These are phyloP conservation scores for Dothidotthia symphoricarpi DNA, from an alignment of 2,329 filamentous ascomycete species.

Conservation along the genomic window DNA sequence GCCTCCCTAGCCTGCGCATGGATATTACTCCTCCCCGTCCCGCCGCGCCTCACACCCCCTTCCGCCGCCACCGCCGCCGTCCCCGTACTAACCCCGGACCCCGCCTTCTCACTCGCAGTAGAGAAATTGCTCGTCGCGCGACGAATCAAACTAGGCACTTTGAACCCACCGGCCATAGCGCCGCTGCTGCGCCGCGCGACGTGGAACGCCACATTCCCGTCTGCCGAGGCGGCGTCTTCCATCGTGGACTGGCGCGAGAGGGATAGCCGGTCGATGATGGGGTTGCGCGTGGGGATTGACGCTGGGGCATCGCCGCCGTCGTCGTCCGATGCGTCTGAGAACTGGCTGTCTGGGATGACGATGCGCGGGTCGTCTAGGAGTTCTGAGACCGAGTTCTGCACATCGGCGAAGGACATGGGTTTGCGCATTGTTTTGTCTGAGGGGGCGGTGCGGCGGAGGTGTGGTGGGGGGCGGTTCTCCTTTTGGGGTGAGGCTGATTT, in stretches of 20 bases:
- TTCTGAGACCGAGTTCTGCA: slow-evolving; percentile 79
- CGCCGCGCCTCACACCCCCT: slow-evolving; percentile 47
- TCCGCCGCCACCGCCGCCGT: slow-evolving; percentile 15
- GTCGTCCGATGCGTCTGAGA: slow-evolving; percentile 41
- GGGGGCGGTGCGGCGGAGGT: slow-evolving; percentile 59
- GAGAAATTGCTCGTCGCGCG: slow-evolving; percentile 63
- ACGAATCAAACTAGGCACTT: slow-evolving; percentile 68
- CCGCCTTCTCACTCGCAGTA: slow-evolving; percentile 36
- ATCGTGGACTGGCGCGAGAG: slow-evolving; percentile 57
- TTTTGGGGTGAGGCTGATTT: slow-evolving; percentile 46
- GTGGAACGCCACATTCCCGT: slow-evolving; percentile 56
- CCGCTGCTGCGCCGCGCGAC: slow-evolving; percentile 42
- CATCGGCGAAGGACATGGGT: slow-evolving; percentile 73
- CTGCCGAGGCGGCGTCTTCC: slow-evolving; percentile 25
- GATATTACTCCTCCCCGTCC: slow-evolving; percentile 59
- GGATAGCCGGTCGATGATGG: slow-evolving; percentile 70
- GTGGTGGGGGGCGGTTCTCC: slow-evolving; percentile 53
- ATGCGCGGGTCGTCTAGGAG: slow-evolving; percentile 66
- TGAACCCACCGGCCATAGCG: slow-evolving; percentile 57
- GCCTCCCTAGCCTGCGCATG: slow-evolving; percentile 60
- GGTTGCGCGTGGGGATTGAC: slow-evolving; percentile 41
- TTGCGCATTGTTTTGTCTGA: slow-evolving; percentile 58
- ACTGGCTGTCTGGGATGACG: slow-evolving; percentile 57
- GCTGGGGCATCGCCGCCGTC: slow-evolving; percentile 41
- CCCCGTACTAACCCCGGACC: slow-evolving; percentile 27